phyloP scores from a whole-genome alignment of 768 basidiomycete genomes.

The Sistotremastrum suecicum region DNA sequence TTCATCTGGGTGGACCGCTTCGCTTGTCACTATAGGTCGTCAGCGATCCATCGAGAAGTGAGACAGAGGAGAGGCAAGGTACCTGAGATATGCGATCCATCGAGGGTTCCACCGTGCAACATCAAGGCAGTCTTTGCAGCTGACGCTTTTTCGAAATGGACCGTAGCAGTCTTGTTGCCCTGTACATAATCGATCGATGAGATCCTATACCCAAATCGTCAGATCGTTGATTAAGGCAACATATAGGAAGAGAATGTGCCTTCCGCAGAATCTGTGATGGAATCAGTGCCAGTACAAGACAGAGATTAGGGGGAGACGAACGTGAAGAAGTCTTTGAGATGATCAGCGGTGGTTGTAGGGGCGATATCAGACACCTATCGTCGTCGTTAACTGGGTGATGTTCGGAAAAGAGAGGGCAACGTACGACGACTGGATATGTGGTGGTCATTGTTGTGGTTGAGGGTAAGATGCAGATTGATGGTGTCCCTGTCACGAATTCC shows the following conservation, averaged over 20 bases:
- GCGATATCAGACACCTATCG: constrained; percentile 63
- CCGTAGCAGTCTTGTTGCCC: constrained; percentile 37
- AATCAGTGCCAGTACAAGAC: constrained; percentile 1
- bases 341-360: constrained; percentile 44
- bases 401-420: no score
- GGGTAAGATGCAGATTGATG: no score
- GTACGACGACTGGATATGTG: no score
- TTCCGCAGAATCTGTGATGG: constrained; percentile 67
- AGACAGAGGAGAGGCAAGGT: no score
- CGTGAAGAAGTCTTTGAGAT: constrained; percentile 75
- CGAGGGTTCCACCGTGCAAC: constrained; percentile 65
- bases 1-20: constrained; percentile 43
- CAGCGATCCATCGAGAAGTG: no score
- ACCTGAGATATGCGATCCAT: constrained; percentile 39
- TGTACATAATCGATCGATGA: constrained; percentile 43
- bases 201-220: constrained; percentile 34
- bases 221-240: constrained; percentile 1
- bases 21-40: constrained; percentile 43
- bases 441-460: no score
- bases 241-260: constrained; percentile 26
- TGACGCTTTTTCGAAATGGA: constrained; percentile 72
- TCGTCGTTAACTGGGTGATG: no score
- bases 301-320: constrained; percentile 20
- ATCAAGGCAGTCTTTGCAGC: constrained; percentile 82
- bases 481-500: no score